A percentile compares a stretch with the other conserved stretches of the same genome.
These are phyloP conservation scores for Tylopilus sp. DNA, from an alignment of 1,284 basidiomycete species.

Conservation along the genomic window DNA sequence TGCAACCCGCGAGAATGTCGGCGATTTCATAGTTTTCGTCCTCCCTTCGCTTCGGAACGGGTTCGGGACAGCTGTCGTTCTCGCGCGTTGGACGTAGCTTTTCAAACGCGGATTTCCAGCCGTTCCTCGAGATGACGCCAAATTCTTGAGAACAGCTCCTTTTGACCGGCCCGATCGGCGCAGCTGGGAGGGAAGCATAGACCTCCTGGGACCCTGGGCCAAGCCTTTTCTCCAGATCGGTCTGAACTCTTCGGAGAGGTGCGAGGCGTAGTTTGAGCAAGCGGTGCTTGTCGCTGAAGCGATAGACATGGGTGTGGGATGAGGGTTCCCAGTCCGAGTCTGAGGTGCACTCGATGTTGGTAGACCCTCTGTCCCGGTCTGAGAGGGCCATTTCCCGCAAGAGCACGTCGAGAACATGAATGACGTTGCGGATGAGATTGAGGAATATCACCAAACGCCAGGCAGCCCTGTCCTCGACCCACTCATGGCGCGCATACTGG, in stretches of 20 bases:
- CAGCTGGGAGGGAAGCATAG: slow-evolving; percentile 39
- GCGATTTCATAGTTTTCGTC: slow-evolving; percentile 52
- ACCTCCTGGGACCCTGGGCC: slow-evolving; percentile 56
- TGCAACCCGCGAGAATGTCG: slow-evolving; percentile 57
- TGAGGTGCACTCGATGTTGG: slow-evolving; percentile 35
- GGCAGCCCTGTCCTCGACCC: slow-evolving; percentile 64
- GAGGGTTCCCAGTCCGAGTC: slow-evolving; percentile 32
- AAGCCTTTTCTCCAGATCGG: slow-evolving; percentile 57
- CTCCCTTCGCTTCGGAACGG: slow-evolving; percentile 38
- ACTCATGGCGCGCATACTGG: slow-evolving; percentile 61
- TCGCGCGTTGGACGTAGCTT: slow-evolving; percentile 39
- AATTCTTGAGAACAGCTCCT: slow-evolving; percentile 42
- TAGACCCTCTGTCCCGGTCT: slow-evolving; percentile 28
- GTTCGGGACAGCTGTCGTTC: slow-evolving; percentile 11
- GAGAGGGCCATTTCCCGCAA: slow-evolving; percentile 51
- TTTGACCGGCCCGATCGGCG: slow-evolving; percentile 35
- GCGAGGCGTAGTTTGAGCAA: slow-evolving; percentile 56
- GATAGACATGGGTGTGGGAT: slow-evolving; percentile 35
- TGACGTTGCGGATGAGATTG: slow-evolving; percentile 70
- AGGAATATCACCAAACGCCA: slow-evolving; percentile 77
- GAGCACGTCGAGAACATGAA: slow-evolving; percentile 56
- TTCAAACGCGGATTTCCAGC: slow-evolving; percentile 60
- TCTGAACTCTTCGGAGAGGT: slow-evolving; percentile 56
- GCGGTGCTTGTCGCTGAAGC: slow-evolving; percentile 63
- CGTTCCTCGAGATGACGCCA: slow-evolving; percentile 55